Evolutionary conservation across 805 yeast genomes (phyloP), one percentile per base, ranked within the genome.

Genomic region (Groenewaldozyma salmanticensis): DNA sequence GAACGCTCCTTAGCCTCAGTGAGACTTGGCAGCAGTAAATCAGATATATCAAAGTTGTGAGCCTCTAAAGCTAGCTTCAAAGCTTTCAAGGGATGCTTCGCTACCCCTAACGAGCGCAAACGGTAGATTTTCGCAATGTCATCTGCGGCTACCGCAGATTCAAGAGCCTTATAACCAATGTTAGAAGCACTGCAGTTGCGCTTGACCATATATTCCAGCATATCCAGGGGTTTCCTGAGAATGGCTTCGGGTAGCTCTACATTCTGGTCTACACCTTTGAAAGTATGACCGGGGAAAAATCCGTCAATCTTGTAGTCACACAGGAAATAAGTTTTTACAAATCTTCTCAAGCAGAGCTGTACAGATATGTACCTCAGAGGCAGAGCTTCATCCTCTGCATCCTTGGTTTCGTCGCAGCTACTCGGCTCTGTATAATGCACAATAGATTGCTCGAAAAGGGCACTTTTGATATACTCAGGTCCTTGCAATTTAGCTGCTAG

Each of bases 401-500:
- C 35, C 53, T 39, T 6, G 38, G 37, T 5, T 29, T 37, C 27
- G 31, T 18, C 24, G 9, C n/a, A 18, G 4, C 15, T 19, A 9
- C 39, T 15, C 36, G 50, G 5, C 31, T 42, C 43, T 15, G 39
- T 47, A 4, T 13, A 9, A 33, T 18, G 5, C 9, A 33, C 36
- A 33, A 17, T 19, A 3, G 27, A 4, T 17, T n/a, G 24, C 4
- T 33, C 17, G 4, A 33, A 11, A 18, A n/a, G 17, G 17, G 11
- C 24, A 1, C 35, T 19, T 7, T 48, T 47, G 4, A 62, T 42
- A 2, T 52, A 50, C 4, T 41, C 45, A 2, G 60, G 48, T 13
- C 68, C 58, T 6, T 54, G 42, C 6, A 57, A 52, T 13, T 47
- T 49, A 5, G 20, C 21, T 32, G 59, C 46, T 7, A 72, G 45